phyloP scores from a whole-genome alignment of 2,329 filamentous ascomycete genomes.

The Huntiella omanensis region DNA sequence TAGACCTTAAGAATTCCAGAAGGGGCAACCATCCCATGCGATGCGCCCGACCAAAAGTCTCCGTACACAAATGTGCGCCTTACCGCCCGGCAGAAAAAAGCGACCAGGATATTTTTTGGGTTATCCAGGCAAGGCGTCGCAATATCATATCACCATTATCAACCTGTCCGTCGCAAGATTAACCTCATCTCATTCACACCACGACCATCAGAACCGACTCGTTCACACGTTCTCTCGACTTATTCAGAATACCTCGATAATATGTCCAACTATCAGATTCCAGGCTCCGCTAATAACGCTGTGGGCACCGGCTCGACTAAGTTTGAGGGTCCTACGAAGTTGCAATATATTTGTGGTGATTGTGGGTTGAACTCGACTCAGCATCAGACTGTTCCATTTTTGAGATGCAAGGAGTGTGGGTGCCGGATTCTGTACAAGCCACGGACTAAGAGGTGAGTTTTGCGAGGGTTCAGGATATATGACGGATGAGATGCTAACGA shows the following conservation, averaged over 20 bases:
- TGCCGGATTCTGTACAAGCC: slow-evolving; percentile 96
- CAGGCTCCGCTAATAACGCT: slow-evolving; percentile 29
- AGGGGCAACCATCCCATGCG: no score
- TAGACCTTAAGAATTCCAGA: no score
- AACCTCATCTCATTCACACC: not conserved
- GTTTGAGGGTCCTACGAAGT: slow-evolving; percentile 23
- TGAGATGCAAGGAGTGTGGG: slow-evolving; percentile 89
- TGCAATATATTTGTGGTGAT: slow-evolving; percentile 25
- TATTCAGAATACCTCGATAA: not conserved
- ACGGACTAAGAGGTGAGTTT: slow-evolving; percentile 75
- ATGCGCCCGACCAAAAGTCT: no score
- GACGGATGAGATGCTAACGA: slow-evolving; percentile 1
- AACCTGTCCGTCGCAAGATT: not conserved
- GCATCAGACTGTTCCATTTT: slow-evolving; percentile 54
- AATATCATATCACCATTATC: not conserved
- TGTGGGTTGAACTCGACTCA: slow-evolving; percentile 29
- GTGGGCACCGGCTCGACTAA: slow-evolving; percentile 21
- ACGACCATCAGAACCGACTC: not conserved
- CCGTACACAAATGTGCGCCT: no score
- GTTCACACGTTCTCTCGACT: not conserved
- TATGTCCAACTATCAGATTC: slow-evolving; percentile 50
- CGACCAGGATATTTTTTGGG: not conserved
- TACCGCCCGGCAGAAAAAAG: not conserved
- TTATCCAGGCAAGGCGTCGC: not conserved
- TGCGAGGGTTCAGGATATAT: not conserved